Evolutionary conservation across 164 flowering plant species (phyloP), one percentile per base, ranked within the genome.

Genomic region (Vitis riparia): DNA sequence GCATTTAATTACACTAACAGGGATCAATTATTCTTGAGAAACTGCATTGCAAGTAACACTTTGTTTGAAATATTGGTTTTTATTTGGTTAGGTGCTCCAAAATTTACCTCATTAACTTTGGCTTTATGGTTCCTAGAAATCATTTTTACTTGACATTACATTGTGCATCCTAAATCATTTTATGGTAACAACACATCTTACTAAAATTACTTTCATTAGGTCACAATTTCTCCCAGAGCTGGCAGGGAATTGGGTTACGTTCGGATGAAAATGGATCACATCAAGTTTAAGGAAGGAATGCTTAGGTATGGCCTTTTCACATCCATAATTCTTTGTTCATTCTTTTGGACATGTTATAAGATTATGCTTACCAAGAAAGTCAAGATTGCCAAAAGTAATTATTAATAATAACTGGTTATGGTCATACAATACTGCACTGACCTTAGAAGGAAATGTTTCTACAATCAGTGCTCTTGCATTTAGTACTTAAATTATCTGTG

Each of bases 171-270:
- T 6, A 37, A 37, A 37, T 37, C 44, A 37, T 37, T 37, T 37
- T 37, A 37, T 37, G 44, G 44, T 37, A 37, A 37, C 44, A 32
- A 32, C 7, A 37, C 44, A 37, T 37, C 47, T 29, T 17, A 32
- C 53, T 30, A 62, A 15, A 51, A 49, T 29, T 53, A 16, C 29
- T 49, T 72, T 71, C 68, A 50, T 44, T 68, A 89, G 98, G 73
- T 91, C 69, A 91, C 96, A 14, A 94, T 94, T 65, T 77, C 97
- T 66, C 98, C 98, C 51, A 87, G 98, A 82, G 94, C 98, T 70
- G 98, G 98, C 63, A 79, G 91, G 78, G 98, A 94, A 68, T 69
- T 91, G 77, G 97, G 97, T 66, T 92, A 92, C 82, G 97, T 89
- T 67, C 85, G 97, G 65, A 76, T 85, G 78, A 94, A 90, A 76